These are phyloP conservation scores for Chaetomium strumarium DNA, from an alignment of 2,329 filamentous ascomycete genomes.

Conservation along the genomic window DNA sequence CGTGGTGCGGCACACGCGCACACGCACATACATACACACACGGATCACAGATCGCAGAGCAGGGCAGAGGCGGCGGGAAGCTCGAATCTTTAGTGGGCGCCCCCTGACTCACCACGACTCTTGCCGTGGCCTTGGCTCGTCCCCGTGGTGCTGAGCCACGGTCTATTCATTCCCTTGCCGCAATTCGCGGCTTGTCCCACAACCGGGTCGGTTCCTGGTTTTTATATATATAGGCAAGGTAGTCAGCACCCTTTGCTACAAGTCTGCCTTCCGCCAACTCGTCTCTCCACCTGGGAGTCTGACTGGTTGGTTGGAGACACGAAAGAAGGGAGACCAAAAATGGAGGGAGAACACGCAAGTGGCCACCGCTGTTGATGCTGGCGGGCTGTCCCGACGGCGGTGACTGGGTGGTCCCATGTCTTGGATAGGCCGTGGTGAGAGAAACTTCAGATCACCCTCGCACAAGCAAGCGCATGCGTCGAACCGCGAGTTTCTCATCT, in stretches of 20 bases:
- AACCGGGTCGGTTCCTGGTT: conserved; percentile 19
- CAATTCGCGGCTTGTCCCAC: conserved; percentile 19
- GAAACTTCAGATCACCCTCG: conserved; percentile 3
- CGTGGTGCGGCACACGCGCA: background rate
- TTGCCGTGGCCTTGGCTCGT: conserved; percentile 8
- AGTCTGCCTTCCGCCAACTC: conserved; percentile 6
- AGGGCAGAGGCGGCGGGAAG: background rate
- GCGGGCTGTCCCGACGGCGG: conserved; percentile 6
- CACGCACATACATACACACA: background rate
- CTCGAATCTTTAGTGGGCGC: conserved; percentile 13
- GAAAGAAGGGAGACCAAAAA: background rate
- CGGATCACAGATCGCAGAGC: background rate
- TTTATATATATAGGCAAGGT: conserved; percentile 8
- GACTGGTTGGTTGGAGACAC: conserved; percentile 3
- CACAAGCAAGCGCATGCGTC: conserved; percentile 17
- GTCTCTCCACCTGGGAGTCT: background rate
- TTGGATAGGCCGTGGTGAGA: conserved; percentile 6
- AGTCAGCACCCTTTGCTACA: conserved; percentile 3
- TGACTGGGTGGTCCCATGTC: conserved; percentile 8
- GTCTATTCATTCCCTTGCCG: conserved; percentile 8
- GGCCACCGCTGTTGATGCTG: conserved; percentile 9
- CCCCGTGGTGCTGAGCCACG: conserved; percentile 14
- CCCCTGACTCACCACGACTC: conserved; percentile 8
- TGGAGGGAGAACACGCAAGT: conserved; percentile 2
- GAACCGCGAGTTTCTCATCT: conserved; percentile 6